These are phyloP conservation scores for Protea cynaroides DNA, from an alignment of 164 flowering plant species.

Conservation along the genomic window DNA sequence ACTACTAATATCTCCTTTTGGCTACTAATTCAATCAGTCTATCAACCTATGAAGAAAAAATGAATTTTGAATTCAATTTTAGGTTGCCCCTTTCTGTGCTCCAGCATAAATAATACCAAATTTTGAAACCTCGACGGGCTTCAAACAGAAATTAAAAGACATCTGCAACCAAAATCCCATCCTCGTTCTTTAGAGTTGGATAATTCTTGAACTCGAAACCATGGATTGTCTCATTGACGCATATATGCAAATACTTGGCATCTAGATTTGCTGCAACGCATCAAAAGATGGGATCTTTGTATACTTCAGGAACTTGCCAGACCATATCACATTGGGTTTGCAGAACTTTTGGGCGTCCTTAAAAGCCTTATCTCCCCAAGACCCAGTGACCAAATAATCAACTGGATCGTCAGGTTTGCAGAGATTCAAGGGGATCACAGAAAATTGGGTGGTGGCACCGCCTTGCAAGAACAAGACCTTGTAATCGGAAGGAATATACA, in stretches of 20 bases:
- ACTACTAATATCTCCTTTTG: too few species aligned
- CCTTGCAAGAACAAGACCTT: constrained; percentile 86
- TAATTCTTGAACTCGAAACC: constrained; percentile 90
- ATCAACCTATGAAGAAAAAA: too few species aligned
- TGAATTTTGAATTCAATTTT: too few species aligned
- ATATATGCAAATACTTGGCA: constrained; percentile 88
- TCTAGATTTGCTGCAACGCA: constrained; percentile 43
- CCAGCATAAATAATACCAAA: constrained; percentile 91
- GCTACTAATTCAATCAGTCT: too few species aligned
- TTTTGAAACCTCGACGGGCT: constrained; percentile 56
- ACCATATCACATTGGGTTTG: constrained; percentile 62
- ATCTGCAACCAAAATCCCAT: constrained; percentile 28
- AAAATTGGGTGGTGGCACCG: constrained; percentile 91
- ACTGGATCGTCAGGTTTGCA: constrained; percentile 55
- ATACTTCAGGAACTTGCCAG: constrained; percentile 88
- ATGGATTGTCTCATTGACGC: constrained; percentile 94
- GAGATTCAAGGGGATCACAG: constrained; percentile 76
- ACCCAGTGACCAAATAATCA: constrained; percentile 83
- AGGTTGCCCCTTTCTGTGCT: too few species aligned
- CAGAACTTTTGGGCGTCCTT: constrained; percentile 85
- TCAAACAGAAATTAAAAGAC: constrained; percentile 36
- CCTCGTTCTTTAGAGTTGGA: constrained; percentile 35
- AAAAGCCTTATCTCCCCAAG: constrained; percentile 94
- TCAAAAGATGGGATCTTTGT: constrained; percentile 60
- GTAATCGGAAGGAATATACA: constrained; percentile 53